A percentile compares a stretch with the other conserved stretches of the same genome.
Evolutionary conservation across 345 rosid species (phyloP).

Genomic region (Syzygium jambos): DNA sequence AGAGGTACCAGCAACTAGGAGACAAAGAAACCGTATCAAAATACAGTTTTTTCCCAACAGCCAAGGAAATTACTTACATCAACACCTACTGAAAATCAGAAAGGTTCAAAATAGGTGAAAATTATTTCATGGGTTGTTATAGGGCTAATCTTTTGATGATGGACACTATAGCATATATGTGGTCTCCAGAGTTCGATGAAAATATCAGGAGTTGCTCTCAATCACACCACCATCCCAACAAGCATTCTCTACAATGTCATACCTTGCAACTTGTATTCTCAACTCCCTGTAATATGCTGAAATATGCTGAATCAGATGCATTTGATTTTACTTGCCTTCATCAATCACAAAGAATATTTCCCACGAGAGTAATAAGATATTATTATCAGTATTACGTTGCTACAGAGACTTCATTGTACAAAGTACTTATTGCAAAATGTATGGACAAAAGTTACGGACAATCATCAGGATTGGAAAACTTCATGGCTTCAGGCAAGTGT

Average conservation of each 20-base stretch:
- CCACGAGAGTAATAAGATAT: neutral
- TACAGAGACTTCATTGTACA: neutral
- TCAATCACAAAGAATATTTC: neutral
- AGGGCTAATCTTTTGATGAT: neutral
- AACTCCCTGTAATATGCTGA: neutral
- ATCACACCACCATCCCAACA: neutral
- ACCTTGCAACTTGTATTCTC: neutral
- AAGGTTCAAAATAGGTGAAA: neutral
- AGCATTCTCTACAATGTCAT: neutral
- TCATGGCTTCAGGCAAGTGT: neutral
- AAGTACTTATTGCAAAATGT: neutral
- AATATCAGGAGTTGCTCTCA: neutral
- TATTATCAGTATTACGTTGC: neutral
- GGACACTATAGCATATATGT: neutral
- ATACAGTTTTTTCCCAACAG: neutral
- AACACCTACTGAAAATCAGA: neutral
- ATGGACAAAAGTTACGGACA: neutral
- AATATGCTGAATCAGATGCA: neutral
- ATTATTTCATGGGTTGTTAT: neutral
- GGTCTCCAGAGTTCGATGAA: neutral
- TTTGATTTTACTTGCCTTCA: neutral
- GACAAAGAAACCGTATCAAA: neutral
- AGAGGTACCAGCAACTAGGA: neutral
- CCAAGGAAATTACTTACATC: neutral
- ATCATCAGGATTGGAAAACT: neutral